Evolutionary conservation across 2,329 filamentous ascomycete species (phyloP), one percentile per base, ranked within the genome.

Genomic region (Penicillium hordei): DNA sequence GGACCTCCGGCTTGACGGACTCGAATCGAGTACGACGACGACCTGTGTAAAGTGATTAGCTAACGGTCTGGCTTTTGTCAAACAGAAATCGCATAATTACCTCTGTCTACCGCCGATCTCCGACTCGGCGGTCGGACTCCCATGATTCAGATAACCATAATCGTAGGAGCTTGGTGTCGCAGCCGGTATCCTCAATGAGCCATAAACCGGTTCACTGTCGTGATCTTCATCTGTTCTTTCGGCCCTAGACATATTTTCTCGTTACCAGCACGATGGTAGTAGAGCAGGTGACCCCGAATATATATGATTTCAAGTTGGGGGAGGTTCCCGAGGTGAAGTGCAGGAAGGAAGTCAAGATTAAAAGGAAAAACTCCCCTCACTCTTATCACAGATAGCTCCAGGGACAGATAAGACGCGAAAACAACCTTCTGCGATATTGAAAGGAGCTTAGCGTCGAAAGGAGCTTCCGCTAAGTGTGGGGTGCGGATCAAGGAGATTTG

Each of bases 1-100:
- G 93, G 89, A 50, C 93, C 93, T 63, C 93, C 94, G 48, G 90
- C 88, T 60, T 96, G 87, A 64, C 76, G 69, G 31, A 79, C 61
- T 7, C 82, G 80, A 69, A 82, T 76, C 9, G 76, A 75, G 48
- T 78, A 69, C n/a, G 77, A 78, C 7, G 73, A 75, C 31, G 70
- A 71, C 57, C 70, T 72, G 45, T 5, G 38, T 6, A 19, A 5
- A 27, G 3, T n/a, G 17, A 2, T 52, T 27, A 45, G 31, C 29
- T 25, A 19, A 12, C 19, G 5, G 8, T 25, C 50, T n/a, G 21
- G 8, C 21, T 40, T 33, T 23, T 15, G 39, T 36, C 4, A 15
- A 15, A 39, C 7, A 13, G 19, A 33, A 13, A 21, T 23, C 15
- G 21, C 21, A 21, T 56, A n/a, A n/a, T n/a, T n/a, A 65, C 62